Evolutionary conservation across 345 rosid species (phyloP).

Genomic region (Pugionium cornutum): DNA sequence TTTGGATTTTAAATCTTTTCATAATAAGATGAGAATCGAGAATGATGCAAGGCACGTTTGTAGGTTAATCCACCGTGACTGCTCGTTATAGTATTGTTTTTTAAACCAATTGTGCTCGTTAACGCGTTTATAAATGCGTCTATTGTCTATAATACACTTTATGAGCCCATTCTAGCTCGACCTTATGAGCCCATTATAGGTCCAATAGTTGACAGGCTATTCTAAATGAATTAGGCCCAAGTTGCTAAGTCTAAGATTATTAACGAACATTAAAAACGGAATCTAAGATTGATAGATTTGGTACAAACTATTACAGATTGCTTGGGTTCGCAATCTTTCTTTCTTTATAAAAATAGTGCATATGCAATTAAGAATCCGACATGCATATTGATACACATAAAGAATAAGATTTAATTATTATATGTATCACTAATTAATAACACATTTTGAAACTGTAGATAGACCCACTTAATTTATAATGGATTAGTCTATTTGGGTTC

Average conservation of each 20-base stretch:
- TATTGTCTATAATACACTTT: neutral
- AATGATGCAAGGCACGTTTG: constrained; percentile 32
- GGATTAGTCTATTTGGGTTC: neutral
- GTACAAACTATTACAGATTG: neutral
- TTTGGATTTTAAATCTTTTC: neutral
- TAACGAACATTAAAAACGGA: neutral
- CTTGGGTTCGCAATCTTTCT: neutral
- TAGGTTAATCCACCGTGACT: constrained; percentile 15
- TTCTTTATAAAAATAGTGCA: neutral
- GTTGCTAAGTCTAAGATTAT: too few relatives aligned
- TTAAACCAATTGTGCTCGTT: neutral
- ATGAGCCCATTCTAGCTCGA: too few relatives aligned
- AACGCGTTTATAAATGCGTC: neutral
- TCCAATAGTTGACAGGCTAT: neutral
- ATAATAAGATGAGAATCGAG: neutral
- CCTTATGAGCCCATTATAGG: constrained; percentile 1
- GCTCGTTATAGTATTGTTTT: neutral
- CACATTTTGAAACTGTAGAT: neutral
- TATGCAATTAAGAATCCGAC: neutral
- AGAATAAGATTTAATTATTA: neutral
- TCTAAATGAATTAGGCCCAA: constrained; percentile 2
- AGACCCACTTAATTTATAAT: constrained; percentile 17
- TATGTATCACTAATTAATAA: constrained; percentile 7
- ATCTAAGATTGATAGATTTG: neutral
- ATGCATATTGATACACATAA: constrained; percentile 1